These are phyloP conservation scores for Oryza punctata DNA, from an alignment of 176 grass and related monocot species.

Conservation along the genomic window DNA sequence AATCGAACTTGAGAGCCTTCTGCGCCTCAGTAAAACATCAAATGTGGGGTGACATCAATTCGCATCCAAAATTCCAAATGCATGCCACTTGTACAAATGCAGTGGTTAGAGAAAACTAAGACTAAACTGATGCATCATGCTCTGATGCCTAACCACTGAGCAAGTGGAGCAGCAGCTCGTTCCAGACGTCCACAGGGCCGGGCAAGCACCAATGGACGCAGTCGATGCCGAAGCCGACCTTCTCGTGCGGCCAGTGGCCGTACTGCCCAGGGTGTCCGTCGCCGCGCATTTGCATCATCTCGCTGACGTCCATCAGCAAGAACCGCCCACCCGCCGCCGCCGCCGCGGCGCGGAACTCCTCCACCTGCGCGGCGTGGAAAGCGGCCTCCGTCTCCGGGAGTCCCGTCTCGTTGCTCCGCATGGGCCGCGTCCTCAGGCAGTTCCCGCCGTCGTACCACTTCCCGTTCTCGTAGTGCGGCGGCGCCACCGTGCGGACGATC, in stretches of 20 bases:
- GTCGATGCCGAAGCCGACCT: conserved; percentile 55
- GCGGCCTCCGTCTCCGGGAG: conserved; percentile 41
- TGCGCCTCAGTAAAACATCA: neutral
- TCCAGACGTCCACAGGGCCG: conserved; percentile 47
- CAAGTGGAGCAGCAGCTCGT: conserved; percentile 43
- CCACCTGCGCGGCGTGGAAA: conserved; percentile 59
- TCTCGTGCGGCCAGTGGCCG: conserved; percentile 54
- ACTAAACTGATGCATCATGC: neutral
- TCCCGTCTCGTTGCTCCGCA: conserved; percentile 20
- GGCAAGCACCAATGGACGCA: conserved; percentile 57
- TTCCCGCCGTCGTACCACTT: conserved; percentile 57
- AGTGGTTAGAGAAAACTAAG: neutral
- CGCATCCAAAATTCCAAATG: neutral
- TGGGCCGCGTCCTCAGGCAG: conserved; percentile 50
- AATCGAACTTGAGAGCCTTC: neutral
- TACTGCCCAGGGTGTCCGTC: conserved; percentile 45
- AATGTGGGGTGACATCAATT: neutral
- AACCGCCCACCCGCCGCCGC: neutral
- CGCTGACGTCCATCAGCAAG: conserved; percentile 50
- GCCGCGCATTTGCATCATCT: conserved; percentile 58
- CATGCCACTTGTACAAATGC: neutral
- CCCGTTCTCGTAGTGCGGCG: conserved; percentile 62
- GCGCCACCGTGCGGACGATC: conserved; percentile 51
- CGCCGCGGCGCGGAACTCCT: conserved; percentile 37
- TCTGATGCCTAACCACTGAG: neutral